Base-by-base conservation (phyloP, 192 early-diverging fungal genomes). In the Backusella mclennaniae region DNA sequence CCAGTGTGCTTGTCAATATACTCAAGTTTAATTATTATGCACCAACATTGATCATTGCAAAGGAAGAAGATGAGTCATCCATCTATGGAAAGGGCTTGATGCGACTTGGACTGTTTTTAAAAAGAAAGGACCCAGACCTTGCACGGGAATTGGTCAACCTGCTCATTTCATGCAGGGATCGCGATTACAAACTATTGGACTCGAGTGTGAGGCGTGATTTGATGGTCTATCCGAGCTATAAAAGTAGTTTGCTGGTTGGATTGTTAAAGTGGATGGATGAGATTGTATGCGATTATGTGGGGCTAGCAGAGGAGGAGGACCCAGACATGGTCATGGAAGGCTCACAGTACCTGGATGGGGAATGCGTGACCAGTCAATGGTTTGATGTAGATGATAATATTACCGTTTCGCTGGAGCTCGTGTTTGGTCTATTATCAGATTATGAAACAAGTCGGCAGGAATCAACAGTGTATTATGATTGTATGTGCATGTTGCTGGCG, bases 231-330 rank as follows among this genome's bases (percentile, higher is more conserved):
- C 38, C 35, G 2, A 31, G 29, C 12, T 49, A 38, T 38, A 35
- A 52, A 14, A 35, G 38, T 1, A 67, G 66, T 15, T n/a, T 79
- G 23, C 23, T 49, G 31, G 11, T 46, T 1, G 73, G 73, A n/a
- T 56, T 82, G 6, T 12, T 78, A 5, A 44, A 74, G 19, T 82
- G 80, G 80, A 66, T 82, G 41, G 76, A 78, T 49, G 75, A 82
- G 6, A 41, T 82, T 9, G 35, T 77, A 0, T 75, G 73, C 19
- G 73, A 75, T 36, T 71, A 71, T 78, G 69, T 78, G 15, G 80
- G 80, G 19, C 56, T 82, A 35, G 44, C n/a, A n/a, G 70, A 71
- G n/a, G 76, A 82, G 67, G 80, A 82, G 15, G 39, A 78, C 33
- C 14, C 66, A 2, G 78, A 74, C 12, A 4, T 67, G 39, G 12